phyloP scores from a whole-genome alignment of 345 rosid genomes.

The Lagerstroemia speciosa region DNA sequence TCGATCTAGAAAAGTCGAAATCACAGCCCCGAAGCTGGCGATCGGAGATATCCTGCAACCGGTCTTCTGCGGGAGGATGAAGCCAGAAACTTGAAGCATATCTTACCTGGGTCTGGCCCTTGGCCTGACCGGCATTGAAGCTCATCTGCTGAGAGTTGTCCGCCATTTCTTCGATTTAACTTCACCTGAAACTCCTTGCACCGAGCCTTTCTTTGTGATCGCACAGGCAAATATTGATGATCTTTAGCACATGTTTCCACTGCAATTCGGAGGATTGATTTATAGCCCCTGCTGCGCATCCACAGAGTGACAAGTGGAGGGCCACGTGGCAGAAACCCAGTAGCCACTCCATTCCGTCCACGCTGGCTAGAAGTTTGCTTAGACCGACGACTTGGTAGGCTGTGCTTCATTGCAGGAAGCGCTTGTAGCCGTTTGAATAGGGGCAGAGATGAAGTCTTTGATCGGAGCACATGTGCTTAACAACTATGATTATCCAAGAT shows the following conservation, averaged over 20 bases:
- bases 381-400: neutral
- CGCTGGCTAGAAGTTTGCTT: neutral
- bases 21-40: too few relatives aligned
- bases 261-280: neutral
- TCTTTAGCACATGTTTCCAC: neutral
- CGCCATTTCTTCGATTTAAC: slow-evolving; percentile 15
- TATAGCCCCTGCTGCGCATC: neutral
- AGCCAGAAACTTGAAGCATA: neutral
- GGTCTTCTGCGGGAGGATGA: too few relatives aligned
- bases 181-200: neutral
- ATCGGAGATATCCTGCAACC: neutral
- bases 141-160: slow-evolving; percentile 30
- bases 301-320: neutral
- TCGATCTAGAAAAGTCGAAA: too few relatives aligned
- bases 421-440: neutral
- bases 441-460: neutral
- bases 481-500: too few relatives aligned
- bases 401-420: neutral
- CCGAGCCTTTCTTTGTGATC: neutral
- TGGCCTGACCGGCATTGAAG: slow-evolving; percentile 15
- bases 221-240: neutral
- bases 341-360: neutral
- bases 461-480: too few relatives aligned
- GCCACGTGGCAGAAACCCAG: neutral
- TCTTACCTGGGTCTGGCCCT: slow-evolving; percentile 20